Evolutionary conservation across 2,329 filamentous ascomycete species (phyloP), one percentile per base, ranked within the genome.

Genomic region (Fusarium nygamai): DNA sequence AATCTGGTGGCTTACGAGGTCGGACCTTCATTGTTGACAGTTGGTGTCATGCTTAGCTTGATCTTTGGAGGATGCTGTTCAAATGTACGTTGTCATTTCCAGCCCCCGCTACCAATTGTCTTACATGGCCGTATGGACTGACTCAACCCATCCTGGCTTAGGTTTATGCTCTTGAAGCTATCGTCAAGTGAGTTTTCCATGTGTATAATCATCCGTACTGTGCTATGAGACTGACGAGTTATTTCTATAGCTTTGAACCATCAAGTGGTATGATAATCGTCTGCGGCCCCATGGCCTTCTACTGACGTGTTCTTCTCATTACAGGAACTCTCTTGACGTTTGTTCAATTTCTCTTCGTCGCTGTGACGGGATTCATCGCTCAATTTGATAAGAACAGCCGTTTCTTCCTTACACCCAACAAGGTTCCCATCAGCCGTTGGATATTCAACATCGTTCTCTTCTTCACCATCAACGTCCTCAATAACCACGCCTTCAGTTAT

Each of bases 401-500:
- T 1, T 90, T 94, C 73, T 96, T 94, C 78, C 83, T 98, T 50
- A 90, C 90, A 64, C 90, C 90, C 24, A 95, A 95, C 74, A 91
- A 90, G 59, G 94, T 98, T 8, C 96, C 96, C 0, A 86, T 98
- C 62, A 88, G 88, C 54, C 93, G 94, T 80, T 98, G 96, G 95
- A 81, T 94, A 57, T 87, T 96, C 79, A 98, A 97, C 80, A 98
- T 98, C 47, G 86, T 93, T 8, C 89, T 98, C 76, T 98, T 98
- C 84, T 96, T 97, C 82, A 89, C 90, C 71, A 96, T 99, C 84
- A 99, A 98, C 79, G 91, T 98, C 66, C 85, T 99, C 80, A 99
- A 99, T 84, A 99, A 99, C 79, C 96, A 96, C 86, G 96, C 96
- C 12, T 99, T 99, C 82, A 95, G 94, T 72, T 99, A 98, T 84